Percentiles rank a stretch among this genome's conserved stretches.
Conservation (phyloP, 495 filamentous ascomycete species). For the Cercophora newfieldiana region DNA sequence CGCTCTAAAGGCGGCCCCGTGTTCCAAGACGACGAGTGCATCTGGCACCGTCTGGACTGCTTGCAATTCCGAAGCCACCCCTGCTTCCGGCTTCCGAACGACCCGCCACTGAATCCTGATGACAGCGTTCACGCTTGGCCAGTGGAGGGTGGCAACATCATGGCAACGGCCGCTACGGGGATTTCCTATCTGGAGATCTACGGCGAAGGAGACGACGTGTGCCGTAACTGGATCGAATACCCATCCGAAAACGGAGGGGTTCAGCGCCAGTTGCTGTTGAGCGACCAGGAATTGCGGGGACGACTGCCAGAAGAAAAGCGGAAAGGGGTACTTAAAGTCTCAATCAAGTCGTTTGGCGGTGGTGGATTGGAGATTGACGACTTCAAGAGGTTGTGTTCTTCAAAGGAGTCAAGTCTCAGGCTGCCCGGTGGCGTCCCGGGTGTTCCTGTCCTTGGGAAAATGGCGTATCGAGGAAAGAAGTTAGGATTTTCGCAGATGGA, state of each 20-base stretch:
- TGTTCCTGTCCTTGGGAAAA: conserved; percentile 53
- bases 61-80: conserved; percentile 89
- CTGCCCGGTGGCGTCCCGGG: conserved; percentile 44
- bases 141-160: conserved; percentile 74
- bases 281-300: conserved; percentile 71
- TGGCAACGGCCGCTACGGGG: conserved; percentile 79
- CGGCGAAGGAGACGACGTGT: conserved; percentile 69
- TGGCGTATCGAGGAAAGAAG: conserved; percentile 74
- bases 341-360: conserved; percentile 71
- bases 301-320: conserved; percentile 69
- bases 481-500: conserved; percentile 73
- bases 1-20: conserved; percentile 77
- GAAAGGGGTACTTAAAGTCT: conserved; percentile 67
- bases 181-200: conserved; percentile 81
- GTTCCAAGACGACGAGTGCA: conserved; percentile 73
- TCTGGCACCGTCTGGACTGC: conserved; percentile 85
- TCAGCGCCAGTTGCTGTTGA: conserved; percentile 70
- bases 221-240: conserved; percentile 78
- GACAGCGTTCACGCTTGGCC: conserved; percentile 86
- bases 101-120: conserved; percentile 64
- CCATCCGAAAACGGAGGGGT: conserved; percentile 58
- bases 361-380: conserved; percentile 74
- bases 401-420: conserved; percentile 70
- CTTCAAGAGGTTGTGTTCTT: conserved; percentile 58
- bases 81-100: conserved; percentile 81